Evolutionary conservation across 352 stramenopile genomes (phyloP).

Genomic region (Phytophthora constricta): DNA sequence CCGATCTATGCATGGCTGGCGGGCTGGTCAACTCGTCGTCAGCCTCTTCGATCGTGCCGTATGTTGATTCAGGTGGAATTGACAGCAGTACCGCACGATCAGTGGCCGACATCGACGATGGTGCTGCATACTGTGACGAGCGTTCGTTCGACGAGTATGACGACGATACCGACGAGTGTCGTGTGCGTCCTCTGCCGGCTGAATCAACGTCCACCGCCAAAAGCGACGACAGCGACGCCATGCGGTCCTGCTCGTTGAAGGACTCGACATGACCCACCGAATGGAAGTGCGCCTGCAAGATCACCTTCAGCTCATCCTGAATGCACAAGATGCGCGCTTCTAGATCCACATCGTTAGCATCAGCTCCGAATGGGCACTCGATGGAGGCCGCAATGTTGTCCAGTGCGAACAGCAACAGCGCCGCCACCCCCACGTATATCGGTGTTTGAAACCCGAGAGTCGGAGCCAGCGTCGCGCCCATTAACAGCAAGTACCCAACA

Average conservation of each 20-base stretch:
- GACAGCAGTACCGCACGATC: slow-evolving; percentile 48
- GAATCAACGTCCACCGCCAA: slow-evolving; percentile 45
- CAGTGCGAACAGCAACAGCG: slow-evolving; percentile 54
- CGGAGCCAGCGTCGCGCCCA: slow-evolving; percentile 26
- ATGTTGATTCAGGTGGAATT: slow-evolving; percentile 34
- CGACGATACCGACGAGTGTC: slow-evolving; percentile 48
- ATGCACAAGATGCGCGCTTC: slow-evolving; percentile 53
- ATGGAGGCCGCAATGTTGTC: slow-evolving; percentile 56
- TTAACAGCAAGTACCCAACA: slow-evolving; percentile 52
- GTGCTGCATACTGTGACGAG: slow-evolving; percentile 35
- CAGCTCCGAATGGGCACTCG: slow-evolving; percentile 53
- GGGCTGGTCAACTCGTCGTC: slow-evolving; percentile 44
- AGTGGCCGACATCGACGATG: slow-evolving; percentile 43
- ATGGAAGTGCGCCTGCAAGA: slow-evolving; percentile 58
- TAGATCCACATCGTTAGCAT: slow-evolving; percentile 50
- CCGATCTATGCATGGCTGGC: slow-evolving; percentile 30
- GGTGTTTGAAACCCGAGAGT: slow-evolving; percentile 29
- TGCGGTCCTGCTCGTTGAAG: slow-evolving; percentile 52
- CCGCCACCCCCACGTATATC: slow-evolving; percentile 47
- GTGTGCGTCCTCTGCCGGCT: slow-evolving; percentile 30
- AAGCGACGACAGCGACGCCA: slow-evolving; percentile 55
- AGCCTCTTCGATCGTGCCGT: slow-evolving; percentile 45
- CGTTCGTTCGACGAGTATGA: slow-evolving; percentile 56
- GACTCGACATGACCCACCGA: slow-evolving; percentile 45
- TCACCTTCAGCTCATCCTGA: slow-evolving; percentile 64